A percentile compares a stretch with the other conserved stretches of the same genome.
These are phyloP conservation scores for Scolecobasidium constrictum DNA, from an alignment of 2,329 filamentous ascomycete species.

Conservation along the genomic window DNA sequence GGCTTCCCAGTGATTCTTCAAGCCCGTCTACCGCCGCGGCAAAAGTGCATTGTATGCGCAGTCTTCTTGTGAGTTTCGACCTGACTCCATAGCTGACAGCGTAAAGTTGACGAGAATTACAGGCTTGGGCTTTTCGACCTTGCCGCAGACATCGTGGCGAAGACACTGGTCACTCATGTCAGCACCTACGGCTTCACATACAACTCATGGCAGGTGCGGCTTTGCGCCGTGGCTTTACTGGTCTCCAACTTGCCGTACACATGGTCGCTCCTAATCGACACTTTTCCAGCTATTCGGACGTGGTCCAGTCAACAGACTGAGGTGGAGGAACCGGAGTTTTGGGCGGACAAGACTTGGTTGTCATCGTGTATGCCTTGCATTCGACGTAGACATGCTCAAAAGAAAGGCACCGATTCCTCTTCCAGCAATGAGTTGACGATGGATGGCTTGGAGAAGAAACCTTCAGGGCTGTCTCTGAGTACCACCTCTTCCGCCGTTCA, in stretches of 20 bases:
- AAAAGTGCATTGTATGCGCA: neutral
- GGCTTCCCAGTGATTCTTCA: neutral
- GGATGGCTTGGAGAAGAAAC: no score
- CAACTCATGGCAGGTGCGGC: neutral
- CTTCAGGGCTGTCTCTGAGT: no score
- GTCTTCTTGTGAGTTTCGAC: neutral
- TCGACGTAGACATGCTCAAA: no score
- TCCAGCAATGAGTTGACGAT: no score
- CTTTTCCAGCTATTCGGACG: neutral
- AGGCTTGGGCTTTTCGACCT: neutral
- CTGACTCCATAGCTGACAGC: neutral
- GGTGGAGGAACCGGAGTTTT: no score
- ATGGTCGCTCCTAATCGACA: neutral
- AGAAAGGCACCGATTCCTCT: no score
- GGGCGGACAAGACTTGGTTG: no score
- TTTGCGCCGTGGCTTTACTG: neutral
- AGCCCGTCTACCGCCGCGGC: neutral
- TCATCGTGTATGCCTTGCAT: no score
- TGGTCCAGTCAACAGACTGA: no score
- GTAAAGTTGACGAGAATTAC: neutral
- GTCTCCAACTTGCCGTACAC: neutral
- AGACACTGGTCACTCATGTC: neutral
- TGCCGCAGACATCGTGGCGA: neutral
- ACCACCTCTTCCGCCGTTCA: no score
- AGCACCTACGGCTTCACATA: neutral